These are phyloP conservation scores for Debaryomyces singareniensis DNA, from an alignment of 1,139 yeast genomes.

Conservation along the genomic window DNA sequence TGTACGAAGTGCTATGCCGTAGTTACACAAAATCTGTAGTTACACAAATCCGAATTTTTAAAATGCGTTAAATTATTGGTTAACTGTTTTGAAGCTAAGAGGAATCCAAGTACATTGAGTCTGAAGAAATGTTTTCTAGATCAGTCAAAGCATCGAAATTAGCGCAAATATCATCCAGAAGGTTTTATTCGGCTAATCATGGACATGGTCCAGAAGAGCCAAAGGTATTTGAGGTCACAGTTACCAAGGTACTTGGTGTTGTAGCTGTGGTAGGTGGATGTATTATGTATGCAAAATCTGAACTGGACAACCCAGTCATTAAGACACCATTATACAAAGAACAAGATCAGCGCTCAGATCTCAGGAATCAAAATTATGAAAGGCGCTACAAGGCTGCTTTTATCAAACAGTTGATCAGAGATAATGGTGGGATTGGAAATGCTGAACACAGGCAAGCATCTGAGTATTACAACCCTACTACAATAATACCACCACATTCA, in stretches of 20 bases:
- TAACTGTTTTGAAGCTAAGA: no score
- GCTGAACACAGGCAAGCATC: constrained; percentile 29
- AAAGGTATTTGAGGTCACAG: constrained; percentile 33
- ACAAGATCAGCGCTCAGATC: constrained; percentile 29
- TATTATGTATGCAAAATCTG: constrained; percentile 33
- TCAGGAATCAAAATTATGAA: constrained; percentile 33
- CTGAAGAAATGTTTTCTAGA: constrained; percentile 18
- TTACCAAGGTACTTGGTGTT: constrained; percentile 36
- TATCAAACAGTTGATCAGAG: constrained; percentile 37
- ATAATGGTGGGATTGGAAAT: constrained; percentile 44
- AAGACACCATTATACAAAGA: constrained; percentile 35
- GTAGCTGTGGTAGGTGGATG: constrained; percentile 36
- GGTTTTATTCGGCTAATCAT: constrained; percentile 29
- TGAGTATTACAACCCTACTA: constrained; percentile 19
- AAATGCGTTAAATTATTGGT: constrained; percentile 1
- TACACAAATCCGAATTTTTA: constrained; percentile 1
- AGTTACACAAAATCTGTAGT: background rate
- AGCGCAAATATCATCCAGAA: constrained; percentile 9
- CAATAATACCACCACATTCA: constrained; percentile 39
- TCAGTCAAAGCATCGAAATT: constrained; percentile 11
- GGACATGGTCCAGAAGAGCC: constrained; percentile 21
- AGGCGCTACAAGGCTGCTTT: constrained; percentile 38
- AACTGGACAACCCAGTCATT: constrained; percentile 32
- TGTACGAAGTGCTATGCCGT: no score
- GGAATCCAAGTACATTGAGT: background rate